These are phyloP conservation scores for Fusarium sp. DNA, from an alignment of 2,329 filamentous ascomycete genomes.

Conservation along the genomic window DNA sequence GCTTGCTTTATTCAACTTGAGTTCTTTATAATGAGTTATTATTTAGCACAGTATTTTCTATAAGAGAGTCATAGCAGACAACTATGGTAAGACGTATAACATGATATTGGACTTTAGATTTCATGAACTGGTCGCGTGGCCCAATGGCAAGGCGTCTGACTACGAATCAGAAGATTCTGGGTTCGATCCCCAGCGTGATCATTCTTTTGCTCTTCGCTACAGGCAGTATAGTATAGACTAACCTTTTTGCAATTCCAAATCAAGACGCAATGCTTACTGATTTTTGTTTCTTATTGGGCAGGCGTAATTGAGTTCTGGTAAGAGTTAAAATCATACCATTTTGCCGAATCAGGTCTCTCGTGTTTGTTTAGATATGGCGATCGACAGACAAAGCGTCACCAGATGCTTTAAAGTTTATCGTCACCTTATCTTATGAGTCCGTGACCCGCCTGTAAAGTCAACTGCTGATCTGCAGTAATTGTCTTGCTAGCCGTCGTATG, in stretches of 20 bases:
- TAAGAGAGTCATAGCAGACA: too few species aligned
- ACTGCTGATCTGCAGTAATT: neutral
- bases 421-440: neutral
- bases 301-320: neutral
- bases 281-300: neutral
- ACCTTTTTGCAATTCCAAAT: neutral
- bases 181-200: conserved; percentile 44
- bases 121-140: conserved; percentile 33
- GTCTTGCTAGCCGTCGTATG: too few species aligned
- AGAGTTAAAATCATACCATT: neutral
- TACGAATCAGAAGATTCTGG: conserved; percentile 48
- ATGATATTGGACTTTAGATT: rapidly evolving
- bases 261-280: rapidly evolving
- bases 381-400: neutral
- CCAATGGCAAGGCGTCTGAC: conserved; percentile 48
- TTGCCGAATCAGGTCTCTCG: neutral
- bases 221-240: rapidly evolving
- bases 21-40: rapidly evolving
- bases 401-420: neutral
- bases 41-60: too few species aligned
- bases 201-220: neutral
- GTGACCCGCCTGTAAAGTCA: too few species aligned
- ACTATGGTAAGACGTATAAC: rapidly evolving
- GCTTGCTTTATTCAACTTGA: too few species aligned
- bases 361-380: neutral